Conservation (phyloP, 108 stramenopile species). For the Skeletonema grethae region DNA sequence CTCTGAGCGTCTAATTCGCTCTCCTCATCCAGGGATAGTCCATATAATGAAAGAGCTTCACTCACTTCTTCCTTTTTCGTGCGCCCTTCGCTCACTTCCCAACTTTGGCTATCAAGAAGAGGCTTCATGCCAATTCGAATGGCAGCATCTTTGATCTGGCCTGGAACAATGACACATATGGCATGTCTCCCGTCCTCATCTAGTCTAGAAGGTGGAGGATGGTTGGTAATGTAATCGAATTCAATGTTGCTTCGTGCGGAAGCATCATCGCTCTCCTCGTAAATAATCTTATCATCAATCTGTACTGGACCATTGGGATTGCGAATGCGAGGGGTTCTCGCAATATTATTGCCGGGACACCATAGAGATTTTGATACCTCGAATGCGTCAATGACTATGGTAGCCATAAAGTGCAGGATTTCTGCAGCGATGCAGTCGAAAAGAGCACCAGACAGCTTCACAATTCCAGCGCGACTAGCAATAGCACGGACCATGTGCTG, state of each 20-base stretch:
- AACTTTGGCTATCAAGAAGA: background rate
- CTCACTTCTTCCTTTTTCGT: background rate
- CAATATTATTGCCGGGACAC: background rate
- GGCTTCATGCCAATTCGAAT: slow-evolving; percentile 5
- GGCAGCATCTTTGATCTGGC: slow-evolving; percentile 9
- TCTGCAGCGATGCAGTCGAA: slow-evolving; percentile 11
- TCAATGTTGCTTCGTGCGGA: background rate
- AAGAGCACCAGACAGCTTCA: slow-evolving; percentile 14
- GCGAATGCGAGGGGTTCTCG: too few relatives aligned
- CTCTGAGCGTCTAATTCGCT: background rate
- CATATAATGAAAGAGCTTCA: background rate
- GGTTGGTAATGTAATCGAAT: slow-evolving; percentile 3
- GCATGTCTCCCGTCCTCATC: slow-evolving; percentile 5
- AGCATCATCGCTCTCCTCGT: background rate
- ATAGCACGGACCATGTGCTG: slow-evolving; percentile 4
- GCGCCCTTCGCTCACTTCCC: background rate
- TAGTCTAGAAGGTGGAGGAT: background rate
- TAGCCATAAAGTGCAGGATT: slow-evolving; percentile 19
- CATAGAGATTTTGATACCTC: slow-evolving; percentile 8
- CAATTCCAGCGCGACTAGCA: slow-evolving; percentile 22
- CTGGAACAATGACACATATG: slow-evolving; percentile 1
- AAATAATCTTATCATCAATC: background rate
- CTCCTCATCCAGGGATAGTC: background rate
- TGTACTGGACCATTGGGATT: too few relatives aligned
- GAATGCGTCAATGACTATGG: slow-evolving; percentile 15